Conservation (phyloP, 1,284 basidiomycete species). For the Sporisorium reilianum region DNA sequence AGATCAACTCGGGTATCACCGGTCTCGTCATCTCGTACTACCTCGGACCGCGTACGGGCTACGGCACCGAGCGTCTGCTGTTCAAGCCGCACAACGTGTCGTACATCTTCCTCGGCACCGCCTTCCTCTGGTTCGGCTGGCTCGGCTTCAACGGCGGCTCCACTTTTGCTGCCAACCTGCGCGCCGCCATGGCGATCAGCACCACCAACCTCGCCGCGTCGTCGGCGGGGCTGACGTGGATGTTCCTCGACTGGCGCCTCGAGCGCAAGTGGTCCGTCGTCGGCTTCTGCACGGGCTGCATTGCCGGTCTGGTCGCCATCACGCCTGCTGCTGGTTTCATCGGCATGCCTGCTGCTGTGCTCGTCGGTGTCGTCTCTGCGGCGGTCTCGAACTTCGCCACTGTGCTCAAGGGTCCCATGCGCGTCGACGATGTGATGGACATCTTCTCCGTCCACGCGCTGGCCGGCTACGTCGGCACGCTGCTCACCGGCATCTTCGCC, state of each 20-base stretch:
- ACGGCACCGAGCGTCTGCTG: slow-evolving; percentile 85
- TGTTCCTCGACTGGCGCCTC: slow-evolving; percentile 84
- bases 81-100: slow-evolving; percentile 94
- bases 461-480: slow-evolving; percentile 63
- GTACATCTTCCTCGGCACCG: slow-evolving; percentile 86
- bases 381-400: slow-evolving; percentile 87
- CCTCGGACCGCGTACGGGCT: slow-evolving; percentile 88
- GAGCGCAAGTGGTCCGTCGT: slow-evolving; percentile 80
- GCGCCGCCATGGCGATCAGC: slow-evolving; percentile 86
- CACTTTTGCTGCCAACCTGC: slow-evolving; percentile 89
- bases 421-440: slow-evolving; percentile 81
- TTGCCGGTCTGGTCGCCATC: slow-evolving; percentile 71
- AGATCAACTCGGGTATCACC: slow-evolving; percentile 88
- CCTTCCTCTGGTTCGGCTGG: slow-evolving; percentile 95
- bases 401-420: slow-evolving; percentile 75
- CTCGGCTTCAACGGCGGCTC: slow-evolving; percentile 91
- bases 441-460: slow-evolving; percentile 65
- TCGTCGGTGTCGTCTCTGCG: slow-evolving; percentile 82
- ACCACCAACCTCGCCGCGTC: slow-evolving; percentile 82
- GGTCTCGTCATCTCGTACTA: slow-evolving; percentile 91
- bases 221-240: slow-evolving; percentile 87
- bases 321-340: slow-evolving; percentile 72
- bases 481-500: slow-evolving; percentile 76
- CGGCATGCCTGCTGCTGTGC: slow-evolving; percentile 76
- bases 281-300: slow-evolving; percentile 67